Conservation (phyloP, 495 filamentous ascomycete species). For the Beverwykella pulmonaria region DNA sequence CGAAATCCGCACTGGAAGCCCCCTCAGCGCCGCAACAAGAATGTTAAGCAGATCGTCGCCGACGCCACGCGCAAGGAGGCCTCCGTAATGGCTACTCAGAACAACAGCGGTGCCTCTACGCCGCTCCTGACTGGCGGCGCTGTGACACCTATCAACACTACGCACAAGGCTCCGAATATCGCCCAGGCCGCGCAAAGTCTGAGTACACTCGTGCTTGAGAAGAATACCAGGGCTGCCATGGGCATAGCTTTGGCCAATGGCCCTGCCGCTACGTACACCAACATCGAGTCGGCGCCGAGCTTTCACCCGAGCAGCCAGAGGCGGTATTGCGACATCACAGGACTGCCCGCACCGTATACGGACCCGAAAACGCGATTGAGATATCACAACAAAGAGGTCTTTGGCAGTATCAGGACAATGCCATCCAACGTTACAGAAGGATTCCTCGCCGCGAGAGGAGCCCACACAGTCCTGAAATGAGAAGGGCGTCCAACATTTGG, state of each 20-base stretch:
- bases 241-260: constrained; percentile 48
- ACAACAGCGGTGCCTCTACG: constrained; percentile 78
- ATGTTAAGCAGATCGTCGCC: constrained; percentile 93
- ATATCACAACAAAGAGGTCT: constrained; percentile 89
- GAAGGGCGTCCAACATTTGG: not conserved
- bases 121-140: constrained; percentile 62
- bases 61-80: constrained; percentile 84
- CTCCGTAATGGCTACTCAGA: constrained; percentile 73
- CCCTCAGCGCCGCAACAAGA: constrained; percentile 94
- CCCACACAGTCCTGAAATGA: constrained; percentile 90
- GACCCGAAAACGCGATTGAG: constrained; percentile 91
- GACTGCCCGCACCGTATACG: constrained; percentile 81
- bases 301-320: constrained; percentile 71
- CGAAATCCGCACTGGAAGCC: constrained; percentile 88
- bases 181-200: constrained; percentile 82
- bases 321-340: constrained; percentile 94
- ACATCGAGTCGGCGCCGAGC: constrained; percentile 88
- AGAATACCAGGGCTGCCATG: constrained; percentile 49
- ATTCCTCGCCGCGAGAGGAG: constrained; percentile 85
- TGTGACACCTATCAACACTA: constrained; percentile 59
- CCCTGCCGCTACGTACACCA: constrained; percentile 86
- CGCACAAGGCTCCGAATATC: constrained; percentile 62
- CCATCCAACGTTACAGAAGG: constrained; percentile 79
- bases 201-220: constrained; percentile 82
- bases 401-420: constrained; percentile 72